Evolutionary conservation across 2,329 filamentous ascomycete genomes (phyloP), one percentile per base, ranked within the genome.

Genomic region (Pseudogymnoascus sp.): DNA sequence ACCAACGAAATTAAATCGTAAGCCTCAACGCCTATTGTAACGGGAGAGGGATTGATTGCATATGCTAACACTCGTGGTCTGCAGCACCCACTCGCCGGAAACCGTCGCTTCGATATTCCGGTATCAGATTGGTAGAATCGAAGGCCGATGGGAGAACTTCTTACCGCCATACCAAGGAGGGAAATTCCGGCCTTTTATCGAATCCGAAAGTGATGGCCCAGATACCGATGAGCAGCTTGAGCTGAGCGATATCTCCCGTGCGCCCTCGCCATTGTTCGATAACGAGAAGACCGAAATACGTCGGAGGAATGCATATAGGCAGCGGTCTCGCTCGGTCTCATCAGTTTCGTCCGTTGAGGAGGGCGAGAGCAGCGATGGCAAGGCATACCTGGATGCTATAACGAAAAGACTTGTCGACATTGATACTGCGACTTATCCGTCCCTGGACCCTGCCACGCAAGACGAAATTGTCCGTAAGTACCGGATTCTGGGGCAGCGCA

Each of bases 1-100:
- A 97, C 93, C 9, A 92, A 97, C 73, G 94, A 97, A 75, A 87
- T 97, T 64, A 90, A 88, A 73, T 90, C 87, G 90, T 97, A 81
- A 58, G 87, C 79, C 50, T 58, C 63, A 37, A 43, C 50, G 18
- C 38, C 35, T 53, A 60, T 33, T 62, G 58, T 14, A 30, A 9
- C 25, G 22, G 4, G 25, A 61, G 25, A 58, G 11, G 60, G 22
- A 64, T 68, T 25, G 68, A 53, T 58, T 60, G 57, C 35, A 9
- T 37, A 58, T 18, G 25, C 22, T 61, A 38, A 37, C 36, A 20
- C 38, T 9, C 28, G 11, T 60, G 30, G 4, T 61, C 57, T 58
- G 11, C 68, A 95, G 91, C 39, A 79, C 97, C 33, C 94, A 99
- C 74, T 97, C 93, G 1, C 68, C 77, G 41, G 88, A 92, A 70